These are phyloP conservation scores for Mycosphaerella arachidis DNA, from an alignment of 2,329 filamentous ascomycete genomes.

Conservation along the genomic window DNA sequence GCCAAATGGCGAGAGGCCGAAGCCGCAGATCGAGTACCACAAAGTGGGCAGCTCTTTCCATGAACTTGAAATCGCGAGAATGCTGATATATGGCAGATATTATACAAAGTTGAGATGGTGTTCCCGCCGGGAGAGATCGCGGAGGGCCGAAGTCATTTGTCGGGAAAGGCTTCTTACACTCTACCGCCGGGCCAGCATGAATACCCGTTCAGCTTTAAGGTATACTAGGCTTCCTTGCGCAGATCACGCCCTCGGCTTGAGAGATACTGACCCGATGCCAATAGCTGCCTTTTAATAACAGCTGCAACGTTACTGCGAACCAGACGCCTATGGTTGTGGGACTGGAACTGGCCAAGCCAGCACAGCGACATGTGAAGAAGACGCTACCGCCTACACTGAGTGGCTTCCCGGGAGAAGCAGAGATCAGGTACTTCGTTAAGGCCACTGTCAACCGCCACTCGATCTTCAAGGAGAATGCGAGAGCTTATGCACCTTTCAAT, in stretches of 20 bases:
- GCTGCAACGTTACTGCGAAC: constrained; percentile 49
- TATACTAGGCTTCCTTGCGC: constrained; percentile 40
- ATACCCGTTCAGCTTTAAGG: constrained; percentile 74
- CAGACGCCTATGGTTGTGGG: constrained; percentile 41
- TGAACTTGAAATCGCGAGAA: neutral
- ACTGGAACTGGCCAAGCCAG: constrained; percentile 44
- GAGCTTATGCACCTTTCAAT: constrained; percentile 62
- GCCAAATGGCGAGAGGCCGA: constrained; percentile 40
- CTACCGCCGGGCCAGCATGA: constrained; percentile 66
- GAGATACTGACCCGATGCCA: neutral
- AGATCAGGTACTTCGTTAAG: constrained; percentile 92
- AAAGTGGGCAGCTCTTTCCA: constrained; percentile 36
- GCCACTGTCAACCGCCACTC: constrained; percentile 87
- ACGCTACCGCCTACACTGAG: constrained; percentile 84
- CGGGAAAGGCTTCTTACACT: constrained; percentile 47
- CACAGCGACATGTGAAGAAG: constrained; percentile 67
- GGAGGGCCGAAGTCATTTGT: constrained; percentile 21
- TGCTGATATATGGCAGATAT: constrained; percentile 49
- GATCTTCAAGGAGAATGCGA: constrained; percentile 85
- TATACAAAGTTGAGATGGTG: constrained; percentile 70
- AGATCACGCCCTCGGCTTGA: neutral
- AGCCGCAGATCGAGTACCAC: constrained; percentile 48
- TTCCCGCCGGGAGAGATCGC: constrained; percentile 35
- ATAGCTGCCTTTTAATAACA: constrained; percentile 65
- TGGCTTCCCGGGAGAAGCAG: constrained; percentile 81